Evolutionary conservation across 768 basidiomycete genomes (phyloP), one percentile per base, ranked within the genome.

Genomic region (Psilocybe subaeruginosa): DNA sequence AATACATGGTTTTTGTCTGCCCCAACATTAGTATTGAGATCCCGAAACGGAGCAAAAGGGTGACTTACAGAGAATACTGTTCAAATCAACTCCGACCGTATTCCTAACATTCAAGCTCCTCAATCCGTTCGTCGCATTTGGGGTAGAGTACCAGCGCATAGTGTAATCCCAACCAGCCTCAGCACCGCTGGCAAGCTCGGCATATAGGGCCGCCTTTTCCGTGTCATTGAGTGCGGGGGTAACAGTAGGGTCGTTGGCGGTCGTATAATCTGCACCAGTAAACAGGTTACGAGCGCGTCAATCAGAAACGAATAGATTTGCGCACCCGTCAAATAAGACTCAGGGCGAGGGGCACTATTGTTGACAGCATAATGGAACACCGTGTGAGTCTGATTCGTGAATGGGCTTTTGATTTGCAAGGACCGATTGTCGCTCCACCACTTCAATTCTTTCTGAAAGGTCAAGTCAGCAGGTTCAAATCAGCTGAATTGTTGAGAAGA

Each of bases 301-400:
- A 8, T 6, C 23, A 8, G 51, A n/a, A 9, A 45, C 14, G 7
- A 17, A n/a, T 6, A 35, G 43, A 23, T 31, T 16, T 5, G 72
- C 77, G 35, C 61, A 85, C 88, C 88, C 27, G 78, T 77, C 17
- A 87, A 71, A 68, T 91, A 91, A 0, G 89, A 93, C 77, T 98
- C 96, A 0, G 95, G 96, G 9, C 95, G 82, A 41, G 95, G 96
- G 2, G 93, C 95, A 14, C 77, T 88, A 71, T 95, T 97, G 66
- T 81, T 87, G 0, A 94, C 96, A 8, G 83, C 77, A 68, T 93
- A 97, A 50, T 76, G 90, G 39, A 85, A 83, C 73, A 97, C 80
- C 11, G 80, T 74, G 73, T 90, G 83, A 0, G 83, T 90, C 47
- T 79, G 72, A 58, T 87, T 85, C 29, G 89, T 88, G 73, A 83